A percentile compares a stretch with the other conserved stretches of the same genome.
phyloP scores from a whole-genome alignment of 192 early-diverging fungal species.

The Entomortierella lignicola region DNA sequence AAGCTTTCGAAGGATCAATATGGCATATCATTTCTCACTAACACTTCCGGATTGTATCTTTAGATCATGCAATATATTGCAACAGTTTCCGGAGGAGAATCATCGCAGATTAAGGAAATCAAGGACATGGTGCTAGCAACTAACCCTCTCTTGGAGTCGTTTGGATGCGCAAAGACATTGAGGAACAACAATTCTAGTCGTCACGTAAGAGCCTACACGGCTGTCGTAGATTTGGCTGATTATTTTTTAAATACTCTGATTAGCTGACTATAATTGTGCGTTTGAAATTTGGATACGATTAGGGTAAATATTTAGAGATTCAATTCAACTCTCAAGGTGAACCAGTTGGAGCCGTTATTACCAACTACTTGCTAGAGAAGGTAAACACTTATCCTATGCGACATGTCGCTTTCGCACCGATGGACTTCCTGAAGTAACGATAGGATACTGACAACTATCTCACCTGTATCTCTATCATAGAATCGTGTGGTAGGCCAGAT shows the following conservation, averaged over 20 bases:
- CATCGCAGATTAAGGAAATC: conserved; percentile 89
- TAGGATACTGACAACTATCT: neutral
- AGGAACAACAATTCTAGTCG: conserved; percentile 99
- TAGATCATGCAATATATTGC: conserved; percentile 99
- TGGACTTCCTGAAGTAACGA: no score
- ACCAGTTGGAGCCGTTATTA: conserved; percentile 96
- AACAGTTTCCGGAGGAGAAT: conserved; percentile 87
- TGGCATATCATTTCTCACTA: no score
- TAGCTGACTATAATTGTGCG: no score
- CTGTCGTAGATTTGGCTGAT: neutral
- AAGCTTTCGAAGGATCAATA: no score
- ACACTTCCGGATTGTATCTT: no score
- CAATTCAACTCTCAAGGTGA: conserved; percentile 93
- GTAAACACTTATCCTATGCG: conserved; percentile 47
- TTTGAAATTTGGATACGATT: no score
- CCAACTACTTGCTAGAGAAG: conserved; percentile 98
- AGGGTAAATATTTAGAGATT: conserved; percentile 99
- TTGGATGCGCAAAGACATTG: conserved; percentile 99
- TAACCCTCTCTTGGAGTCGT: conserved; percentile 97
- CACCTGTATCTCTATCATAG: conserved; percentile 41
- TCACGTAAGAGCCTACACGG: conserved; percentile 69
- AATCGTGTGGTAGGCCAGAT: conserved; percentile 95
- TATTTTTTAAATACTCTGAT: no score
- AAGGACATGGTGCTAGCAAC: conserved; percentile 99
- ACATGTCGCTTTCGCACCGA: no score